These are phyloP conservation scores for Dendrobium chrysotoxum DNA, from an alignment of 106 monocot genomes.

Conservation along the genomic window DNA sequence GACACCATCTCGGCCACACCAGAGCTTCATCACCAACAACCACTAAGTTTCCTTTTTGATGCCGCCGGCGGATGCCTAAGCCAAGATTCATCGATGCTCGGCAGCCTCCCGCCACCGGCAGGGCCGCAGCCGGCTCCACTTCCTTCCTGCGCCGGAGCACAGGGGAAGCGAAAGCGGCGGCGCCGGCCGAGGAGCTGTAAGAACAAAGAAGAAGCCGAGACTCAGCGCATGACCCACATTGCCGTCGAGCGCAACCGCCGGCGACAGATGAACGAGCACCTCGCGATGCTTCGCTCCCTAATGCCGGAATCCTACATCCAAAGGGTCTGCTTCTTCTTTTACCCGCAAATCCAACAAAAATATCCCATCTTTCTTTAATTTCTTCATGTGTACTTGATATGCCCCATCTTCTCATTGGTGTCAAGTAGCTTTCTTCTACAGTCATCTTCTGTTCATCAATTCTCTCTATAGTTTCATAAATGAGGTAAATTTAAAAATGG, in stretches of 20 bases:
- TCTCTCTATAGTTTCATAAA: slow-evolving; percentile 5
- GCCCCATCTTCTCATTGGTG: background rate
- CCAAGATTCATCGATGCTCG: background rate
- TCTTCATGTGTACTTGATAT: background rate
- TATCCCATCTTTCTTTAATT: background rate
- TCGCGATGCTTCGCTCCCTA: slow-evolving; percentile 73
- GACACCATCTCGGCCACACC: slow-evolving; percentile 40
- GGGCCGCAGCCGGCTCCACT: background rate
- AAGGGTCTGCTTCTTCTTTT: slow-evolving; percentile 31
- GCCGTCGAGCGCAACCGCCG: slow-evolving; percentile 97
- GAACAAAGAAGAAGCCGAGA: slow-evolving; percentile 90
- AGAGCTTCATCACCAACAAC: slow-evolving; percentile 1
- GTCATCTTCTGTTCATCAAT: background rate
- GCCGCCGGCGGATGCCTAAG: slow-evolving; percentile 6
- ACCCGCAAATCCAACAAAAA: background rate
- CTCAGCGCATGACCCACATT: slow-evolving; percentile 96
- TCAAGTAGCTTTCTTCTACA: background rate
- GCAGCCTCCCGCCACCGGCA: background rate
- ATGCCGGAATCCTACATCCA: slow-evolving; percentile 94
- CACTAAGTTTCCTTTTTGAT: slow-evolving; percentile 20
- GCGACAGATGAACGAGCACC: slow-evolving; percentile 93
- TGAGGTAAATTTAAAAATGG: slow-evolving; percentile 4
- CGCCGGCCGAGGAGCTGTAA: slow-evolving; percentile 61
- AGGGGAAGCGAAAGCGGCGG: slow-evolving; percentile 57
- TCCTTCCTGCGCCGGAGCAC: background rate